phyloP scores from a whole-genome alignment of 208 protist genomes.

The Strigomonas oncopelti region DNA sequence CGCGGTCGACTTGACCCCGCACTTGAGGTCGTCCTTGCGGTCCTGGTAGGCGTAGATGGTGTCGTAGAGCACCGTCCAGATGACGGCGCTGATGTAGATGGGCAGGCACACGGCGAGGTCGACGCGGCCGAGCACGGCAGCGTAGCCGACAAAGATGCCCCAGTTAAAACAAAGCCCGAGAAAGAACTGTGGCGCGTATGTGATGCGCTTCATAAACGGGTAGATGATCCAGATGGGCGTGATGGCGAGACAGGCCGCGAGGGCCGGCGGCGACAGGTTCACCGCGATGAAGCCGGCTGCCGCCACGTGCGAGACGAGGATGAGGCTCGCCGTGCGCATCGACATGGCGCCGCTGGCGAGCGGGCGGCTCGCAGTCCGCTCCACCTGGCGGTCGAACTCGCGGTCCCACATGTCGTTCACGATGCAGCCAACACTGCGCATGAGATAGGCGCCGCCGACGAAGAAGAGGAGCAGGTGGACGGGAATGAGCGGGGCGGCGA shows the following conservation, averaged over 20 bases:
- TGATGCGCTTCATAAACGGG: constrained; percentile 83
- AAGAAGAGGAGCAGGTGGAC: constrained; percentile 68
- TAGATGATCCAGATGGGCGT: constrained; percentile 68
- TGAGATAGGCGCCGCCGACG: constrained; percentile 63
- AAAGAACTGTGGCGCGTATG: constrained; percentile 74
- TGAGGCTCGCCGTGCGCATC: constrained; percentile 44
- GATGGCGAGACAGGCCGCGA: constrained; percentile 49
- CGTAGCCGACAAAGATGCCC: constrained; percentile 88
- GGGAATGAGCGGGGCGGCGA: constrained; percentile 78
- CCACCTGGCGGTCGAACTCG: constrained; percentile 67
- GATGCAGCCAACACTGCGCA: constrained; percentile 80
- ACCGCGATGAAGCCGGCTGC: constrained; percentile 52
- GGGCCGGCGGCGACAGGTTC: constrained; percentile 65
- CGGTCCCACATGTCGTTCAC: constrained; percentile 86
- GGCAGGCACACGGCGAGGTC: constrained; percentile 70
- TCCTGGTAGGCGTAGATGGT: constrained; percentile 87
- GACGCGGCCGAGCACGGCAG: constrained; percentile 70
- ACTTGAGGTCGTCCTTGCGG: constrained; percentile 66
- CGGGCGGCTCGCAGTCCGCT: constrained; percentile 62
- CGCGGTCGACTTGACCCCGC: constrained; percentile 78
- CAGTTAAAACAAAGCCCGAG: constrained; percentile 77
- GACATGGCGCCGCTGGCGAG: constrained; percentile 52
- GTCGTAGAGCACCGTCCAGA: constrained; percentile 82
- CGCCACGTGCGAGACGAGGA: constrained; percentile 42
- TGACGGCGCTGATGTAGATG: constrained; percentile 60